Percentiles rank a stretch among this genome's conserved stretches.
Evolutionary conservation across 2,329 filamentous ascomycete species (phyloP).

Genomic region (Orbilia blumenaviensis): DNA sequence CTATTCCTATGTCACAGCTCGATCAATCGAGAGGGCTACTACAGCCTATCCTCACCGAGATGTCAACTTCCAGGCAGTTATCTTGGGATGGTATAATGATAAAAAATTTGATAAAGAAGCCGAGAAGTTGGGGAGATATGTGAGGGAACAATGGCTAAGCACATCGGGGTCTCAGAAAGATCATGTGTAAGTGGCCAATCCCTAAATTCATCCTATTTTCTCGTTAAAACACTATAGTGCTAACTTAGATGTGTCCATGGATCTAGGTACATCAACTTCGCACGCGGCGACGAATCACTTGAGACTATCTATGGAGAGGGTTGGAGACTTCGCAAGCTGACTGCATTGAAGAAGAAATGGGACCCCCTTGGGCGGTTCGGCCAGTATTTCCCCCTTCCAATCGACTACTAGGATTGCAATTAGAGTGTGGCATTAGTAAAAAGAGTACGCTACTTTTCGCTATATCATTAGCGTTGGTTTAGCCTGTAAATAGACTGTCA

Average conservation of each 20-base stretch:
- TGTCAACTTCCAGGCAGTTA: constrained; percentile 54
- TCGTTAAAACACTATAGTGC: too few species aligned
- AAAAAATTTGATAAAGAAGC: constrained; percentile 30
- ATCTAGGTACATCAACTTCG: constrained; percentile 54
- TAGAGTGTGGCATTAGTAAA: too few species aligned
- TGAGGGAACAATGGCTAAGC: constrained; percentile 20
- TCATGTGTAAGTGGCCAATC: constrained; percentile 27
- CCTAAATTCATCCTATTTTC: too few species aligned
- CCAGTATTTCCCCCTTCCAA: constrained; percentile 42
- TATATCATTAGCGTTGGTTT: too few species aligned
- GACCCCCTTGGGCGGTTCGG: constrained; percentile 57
- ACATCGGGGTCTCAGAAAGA: constrained; percentile 21
- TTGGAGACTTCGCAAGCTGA: constrained; percentile 56
- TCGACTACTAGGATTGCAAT: background rate
- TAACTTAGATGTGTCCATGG: too few species aligned
- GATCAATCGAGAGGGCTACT: constrained; percentile 32
- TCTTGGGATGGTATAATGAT: constrained; percentile 52
- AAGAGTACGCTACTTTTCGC: too few species aligned
- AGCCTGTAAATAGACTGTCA: too few species aligned
- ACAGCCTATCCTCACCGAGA: constrained; percentile 54
- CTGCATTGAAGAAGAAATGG: constrained; percentile 57
- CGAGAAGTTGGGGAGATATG: constrained; percentile 28
- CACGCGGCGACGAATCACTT: constrained; percentile 46
- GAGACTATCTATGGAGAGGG: constrained; percentile 46
- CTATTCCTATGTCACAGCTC: constrained; percentile 52